Conservation (phyloP, 306 rosid genomes). For the Dryas drummondii region DNA sequence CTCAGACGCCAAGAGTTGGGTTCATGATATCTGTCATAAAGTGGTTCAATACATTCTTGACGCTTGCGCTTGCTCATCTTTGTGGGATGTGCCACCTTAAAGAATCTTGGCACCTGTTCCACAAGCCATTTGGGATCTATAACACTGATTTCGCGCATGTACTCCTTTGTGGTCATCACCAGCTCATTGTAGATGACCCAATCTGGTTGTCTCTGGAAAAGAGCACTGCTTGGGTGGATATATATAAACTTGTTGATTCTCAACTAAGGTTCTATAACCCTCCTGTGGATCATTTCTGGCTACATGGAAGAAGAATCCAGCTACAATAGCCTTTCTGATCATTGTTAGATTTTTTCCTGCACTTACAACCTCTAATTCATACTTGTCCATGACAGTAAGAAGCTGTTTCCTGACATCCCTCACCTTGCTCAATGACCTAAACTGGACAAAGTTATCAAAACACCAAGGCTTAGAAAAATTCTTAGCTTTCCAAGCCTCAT, state of each 20-base stretch:
- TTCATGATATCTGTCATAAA: conserved; percentile 80
- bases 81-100: conserved; percentile 76
- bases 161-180: conserved; percentile 88
- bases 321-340: conserved; percentile 83
- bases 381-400: conserved; percentile 80
- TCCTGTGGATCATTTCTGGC: conserved; percentile 87
- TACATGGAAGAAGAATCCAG: conserved; percentile 82
- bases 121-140: conserved; percentile 90
- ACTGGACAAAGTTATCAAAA: conserved; percentile 76
- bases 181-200: conserved; percentile 95
- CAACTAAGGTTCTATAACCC: conserved; percentile 85
- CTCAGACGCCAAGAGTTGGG: conserved; percentile 90
- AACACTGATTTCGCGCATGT: conserved; percentile 82
- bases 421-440: conserved; percentile 57
- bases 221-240: conserved; percentile 78
- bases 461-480: conserved; percentile 87
- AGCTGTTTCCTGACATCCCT: conserved; percentile 86
- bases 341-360: conserved; percentile 75
- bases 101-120: conserved; percentile 81
- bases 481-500: conserved; percentile 84
- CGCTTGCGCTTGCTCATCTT: conserved; percentile 82
- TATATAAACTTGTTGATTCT: conserved; percentile 85
- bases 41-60: conserved; percentile 77
- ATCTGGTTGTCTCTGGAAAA: conserved; percentile 85
- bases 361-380: conserved; percentile 75